A percentile compares a stretch with the other conserved stretches of the same genome.
phyloP scores from a whole-genome alignment of 2,329 filamentous ascomycete genomes.

The Lecanicillium sp. region DNA sequence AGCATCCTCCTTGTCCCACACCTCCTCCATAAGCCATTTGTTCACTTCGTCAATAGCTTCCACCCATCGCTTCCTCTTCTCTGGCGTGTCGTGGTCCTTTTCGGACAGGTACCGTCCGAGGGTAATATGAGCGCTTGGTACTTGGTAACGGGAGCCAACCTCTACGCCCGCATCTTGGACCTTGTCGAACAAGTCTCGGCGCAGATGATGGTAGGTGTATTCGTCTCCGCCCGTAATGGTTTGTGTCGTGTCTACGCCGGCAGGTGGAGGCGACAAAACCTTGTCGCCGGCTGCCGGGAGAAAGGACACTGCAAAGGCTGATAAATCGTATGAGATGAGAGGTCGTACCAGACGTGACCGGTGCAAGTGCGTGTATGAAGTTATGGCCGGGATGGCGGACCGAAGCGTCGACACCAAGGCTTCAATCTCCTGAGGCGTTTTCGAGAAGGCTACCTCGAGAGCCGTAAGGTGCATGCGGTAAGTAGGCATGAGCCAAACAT shows the following conservation, averaged over 20 bases:
- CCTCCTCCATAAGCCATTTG: conserved; percentile 59
- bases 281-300: conserved; percentile 66
- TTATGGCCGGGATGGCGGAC: conserved; percentile 49
- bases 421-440: conserved; percentile 60
- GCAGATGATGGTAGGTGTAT: conserved; percentile 88
- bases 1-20: conserved; percentile 52
- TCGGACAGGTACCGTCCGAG: conserved; percentile 71
- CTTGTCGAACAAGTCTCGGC: conserved; percentile 65
- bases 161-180: conserved; percentile 55
- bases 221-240: conserved; percentile 44
- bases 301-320: conserved; percentile 81
- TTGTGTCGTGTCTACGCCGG: conserved; percentile 25
- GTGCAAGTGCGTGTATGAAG: conserved; percentile 58
- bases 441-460: conserved; percentile 77
- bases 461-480: conserved; percentile 76
- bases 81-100: conserved; percentile 51
- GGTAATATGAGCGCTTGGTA: conserved; percentile 85
- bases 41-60: conserved; percentile 70
- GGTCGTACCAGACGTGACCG: conserved; percentile 74
- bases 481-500: conserved; percentile 78
- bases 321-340: conserved; percentile 73
- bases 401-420: conserved; percentile 51
- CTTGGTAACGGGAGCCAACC: conserved; percentile 73
- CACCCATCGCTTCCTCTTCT: conserved; percentile 58
- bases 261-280: conserved; percentile 27